phyloP scores from a whole-genome alignment of 2,329 filamentous ascomycete species.

The Aspergillus quadrilineatus region DNA sequence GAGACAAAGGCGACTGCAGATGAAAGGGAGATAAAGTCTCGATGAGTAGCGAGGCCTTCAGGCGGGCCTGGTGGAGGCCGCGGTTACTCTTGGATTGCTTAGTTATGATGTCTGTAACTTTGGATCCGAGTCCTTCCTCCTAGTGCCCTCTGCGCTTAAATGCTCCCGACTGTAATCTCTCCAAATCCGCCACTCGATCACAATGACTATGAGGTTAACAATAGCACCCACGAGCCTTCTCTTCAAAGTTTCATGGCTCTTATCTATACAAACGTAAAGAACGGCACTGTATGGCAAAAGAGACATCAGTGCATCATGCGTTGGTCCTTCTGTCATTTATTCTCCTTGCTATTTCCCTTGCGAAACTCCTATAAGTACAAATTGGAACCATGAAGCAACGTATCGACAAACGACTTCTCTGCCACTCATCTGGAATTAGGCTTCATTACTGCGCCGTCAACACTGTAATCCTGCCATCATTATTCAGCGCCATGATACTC shows the following conservation, averaged over 20 bases:
- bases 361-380: constrained; percentile 26
- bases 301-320: neutral
- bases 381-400: constrained; percentile 12
- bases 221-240: neutral
- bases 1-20: constrained; percentile 9
- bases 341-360: constrained; percentile 10
- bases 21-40: constrained; percentile 5
- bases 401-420: constrained; percentile 8
- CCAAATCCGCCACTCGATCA: neutral
- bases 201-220: neutral
- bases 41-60: constrained; percentile 4
- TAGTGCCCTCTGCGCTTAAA: constrained; percentile 1
- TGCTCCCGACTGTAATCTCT: neutral
- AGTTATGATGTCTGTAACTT: constrained; percentile 8
- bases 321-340: constrained; percentile 2
- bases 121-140: constrained; percentile 15
- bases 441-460: constrained; percentile 57
- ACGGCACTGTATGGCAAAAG: neutral
- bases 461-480: constrained; percentile 72
- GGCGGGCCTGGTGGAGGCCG: constrained; percentile 16
- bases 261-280: neutral
- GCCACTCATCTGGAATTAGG: constrained; percentile 24
- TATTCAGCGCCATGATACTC: constrained; percentile 71
- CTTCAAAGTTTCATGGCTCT: neutral
- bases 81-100: constrained; percentile 18